Conservation (phyloP, 208 protist genomes). For the Novymonas esmeraldas region DNA sequence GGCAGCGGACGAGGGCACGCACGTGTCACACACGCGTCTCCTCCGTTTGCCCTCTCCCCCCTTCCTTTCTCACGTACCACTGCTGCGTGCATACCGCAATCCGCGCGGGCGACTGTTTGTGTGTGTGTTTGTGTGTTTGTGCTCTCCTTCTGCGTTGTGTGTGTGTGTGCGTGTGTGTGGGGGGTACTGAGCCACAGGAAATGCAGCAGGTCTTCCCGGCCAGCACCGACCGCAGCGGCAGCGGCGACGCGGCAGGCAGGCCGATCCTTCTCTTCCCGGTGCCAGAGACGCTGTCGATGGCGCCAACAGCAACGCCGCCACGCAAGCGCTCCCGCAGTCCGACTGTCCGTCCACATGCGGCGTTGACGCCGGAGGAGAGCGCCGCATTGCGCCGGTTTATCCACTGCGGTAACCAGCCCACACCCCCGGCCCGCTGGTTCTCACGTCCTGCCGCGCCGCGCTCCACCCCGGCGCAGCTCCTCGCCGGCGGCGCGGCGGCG, state of each 20-base stretch:
- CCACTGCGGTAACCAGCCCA: constrained; percentile 24
- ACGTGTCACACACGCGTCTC: no score
- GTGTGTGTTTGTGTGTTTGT: no score
- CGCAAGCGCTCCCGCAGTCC: constrained; percentile 22
- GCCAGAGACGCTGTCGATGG: not conserved
- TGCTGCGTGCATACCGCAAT: no score
- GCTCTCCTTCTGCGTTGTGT: not conserved
- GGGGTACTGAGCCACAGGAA: not conserved
- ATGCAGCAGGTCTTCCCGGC: constrained; percentile 33
- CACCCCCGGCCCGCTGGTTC: constrained; percentile 2
- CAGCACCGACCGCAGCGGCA: not conserved
- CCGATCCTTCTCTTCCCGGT: constrained; percentile 25
- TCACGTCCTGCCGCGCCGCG: not conserved
- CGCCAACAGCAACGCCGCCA: not conserved
- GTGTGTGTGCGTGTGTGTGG: not conserved
- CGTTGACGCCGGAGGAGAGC: constrained; percentile 13
- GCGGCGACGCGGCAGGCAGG: not conserved
- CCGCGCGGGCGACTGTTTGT: no score
- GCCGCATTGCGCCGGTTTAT: constrained; percentile 20
- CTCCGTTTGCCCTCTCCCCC: no score
- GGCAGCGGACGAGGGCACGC: no score
- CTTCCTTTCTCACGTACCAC: no score
- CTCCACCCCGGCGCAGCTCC: constrained; percentile 3
- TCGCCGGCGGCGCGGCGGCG: not conserved
- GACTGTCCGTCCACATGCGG: not conserved